Conservation (phyloP, 176 grass and related monocot genomes). For the Ananas comosus region DNA sequence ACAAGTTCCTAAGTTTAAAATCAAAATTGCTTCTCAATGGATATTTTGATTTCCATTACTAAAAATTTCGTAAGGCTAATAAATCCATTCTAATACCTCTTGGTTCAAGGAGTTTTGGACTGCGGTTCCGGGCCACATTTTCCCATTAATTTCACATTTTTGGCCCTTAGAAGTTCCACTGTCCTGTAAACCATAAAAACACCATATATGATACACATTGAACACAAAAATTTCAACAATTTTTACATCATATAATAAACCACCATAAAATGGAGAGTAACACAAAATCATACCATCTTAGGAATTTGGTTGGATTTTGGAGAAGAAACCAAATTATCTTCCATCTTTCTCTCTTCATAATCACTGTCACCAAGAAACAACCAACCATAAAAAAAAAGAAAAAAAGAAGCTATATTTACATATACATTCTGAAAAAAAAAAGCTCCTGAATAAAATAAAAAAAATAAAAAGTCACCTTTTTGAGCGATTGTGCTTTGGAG, state of each 20-base stretch:
- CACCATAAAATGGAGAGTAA: neutral
- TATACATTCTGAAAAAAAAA: too few relatives aligned
- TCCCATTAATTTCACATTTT: constrained; percentile 23
- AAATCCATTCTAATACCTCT: constrained; percentile 47
- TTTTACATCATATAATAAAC: too few relatives aligned
- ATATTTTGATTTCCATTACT: neutral
- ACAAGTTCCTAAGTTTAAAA: too few relatives aligned
- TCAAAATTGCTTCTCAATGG: neutral
- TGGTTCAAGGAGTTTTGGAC: constrained; percentile 55
- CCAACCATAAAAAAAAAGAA: constrained; percentile 2
- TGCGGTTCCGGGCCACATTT: constrained; percentile 26
- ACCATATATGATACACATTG: neutral
- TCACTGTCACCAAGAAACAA: constrained; percentile 43
- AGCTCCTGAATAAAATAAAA: too few relatives aligned
- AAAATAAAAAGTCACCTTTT: constrained; percentile 38
- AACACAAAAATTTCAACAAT: neutral
- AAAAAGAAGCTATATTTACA: neutral
- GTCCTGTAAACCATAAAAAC: constrained; percentile 46
- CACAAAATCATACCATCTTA: constrained; percentile 30
- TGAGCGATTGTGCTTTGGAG: constrained; percentile 37
- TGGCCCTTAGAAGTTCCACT: constrained; percentile 30
- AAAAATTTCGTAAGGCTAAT: neutral
- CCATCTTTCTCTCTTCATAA: constrained; percentile 33
- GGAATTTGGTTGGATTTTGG: constrained; percentile 28
- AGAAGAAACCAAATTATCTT: constrained; percentile 31